A percentile compares a stretch with the other conserved stretches of the same genome.
Evolutionary conservation across 2,329 filamentous ascomycete species (phyloP).

Genomic region (Stemphylium lycopersici): DNA sequence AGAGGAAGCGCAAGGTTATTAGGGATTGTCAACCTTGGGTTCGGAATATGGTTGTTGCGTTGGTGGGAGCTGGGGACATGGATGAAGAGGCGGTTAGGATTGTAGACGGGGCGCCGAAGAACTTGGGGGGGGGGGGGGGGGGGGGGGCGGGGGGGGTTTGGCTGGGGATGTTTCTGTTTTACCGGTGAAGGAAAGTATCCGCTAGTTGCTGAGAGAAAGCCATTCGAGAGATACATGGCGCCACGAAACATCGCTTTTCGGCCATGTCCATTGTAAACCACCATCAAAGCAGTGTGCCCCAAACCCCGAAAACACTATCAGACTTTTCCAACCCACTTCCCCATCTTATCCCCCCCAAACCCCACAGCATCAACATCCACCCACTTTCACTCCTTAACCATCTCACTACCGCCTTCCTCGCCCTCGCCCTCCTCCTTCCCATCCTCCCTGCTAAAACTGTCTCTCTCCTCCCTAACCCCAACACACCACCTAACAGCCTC

Average conservation of each 20-base stretch:
- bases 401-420: not conserved
- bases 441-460: not conserved
- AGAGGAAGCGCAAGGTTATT: not conserved
- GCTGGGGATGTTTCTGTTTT: not conserved
- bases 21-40: not conserved
- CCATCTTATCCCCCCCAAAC: too few relatives aligned
- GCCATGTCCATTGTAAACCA: too few relatives aligned
- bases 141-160: too few relatives aligned
- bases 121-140: not conserved
- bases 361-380: too few relatives aligned
- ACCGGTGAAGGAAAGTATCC: not conserved
- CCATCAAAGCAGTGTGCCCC: too few relatives aligned
- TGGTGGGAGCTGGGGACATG: not conserved
- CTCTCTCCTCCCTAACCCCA: not conserved
- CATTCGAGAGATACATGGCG: not conserved
- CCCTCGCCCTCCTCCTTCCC: too few relatives aligned
- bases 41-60: not conserved
- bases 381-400: too few relatives aligned
- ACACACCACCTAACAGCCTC: conserved; percentile 1
- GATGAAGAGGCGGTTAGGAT: not conserved
- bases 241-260: too few relatives aligned
- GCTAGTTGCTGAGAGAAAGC: not conserved
- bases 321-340: too few relatives aligned
- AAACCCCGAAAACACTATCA: too few relatives aligned
- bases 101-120: not conserved